Evolutionary conservation across 2,329 filamentous ascomycete species (phyloP).

Genomic region (Calonectria hongkongensis): DNA sequence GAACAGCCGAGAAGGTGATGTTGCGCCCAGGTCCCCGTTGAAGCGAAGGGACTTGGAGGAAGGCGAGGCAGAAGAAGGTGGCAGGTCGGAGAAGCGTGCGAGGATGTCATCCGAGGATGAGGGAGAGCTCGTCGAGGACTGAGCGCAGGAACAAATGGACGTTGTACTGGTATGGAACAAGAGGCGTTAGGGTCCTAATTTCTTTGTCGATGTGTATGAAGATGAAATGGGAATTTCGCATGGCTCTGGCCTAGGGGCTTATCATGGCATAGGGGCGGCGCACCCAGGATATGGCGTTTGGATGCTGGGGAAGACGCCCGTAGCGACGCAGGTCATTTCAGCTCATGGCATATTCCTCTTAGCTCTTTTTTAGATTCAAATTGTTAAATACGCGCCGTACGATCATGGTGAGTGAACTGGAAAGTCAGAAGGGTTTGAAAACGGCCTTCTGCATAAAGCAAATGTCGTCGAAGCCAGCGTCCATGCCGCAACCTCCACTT

Average conservation of each 20-base stretch:
- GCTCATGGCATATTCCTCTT: slow-evolving; percentile 39
- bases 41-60: slow-evolving; percentile 67
- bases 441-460: background rate
- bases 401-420: background rate
- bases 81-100: slow-evolving; percentile 65
- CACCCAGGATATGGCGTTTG: slow-evolving; percentile 53
- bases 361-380: slow-evolving; percentile 36
- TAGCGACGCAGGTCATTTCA: slow-evolving; percentile 43
- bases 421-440: background rate
- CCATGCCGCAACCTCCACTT: background rate
- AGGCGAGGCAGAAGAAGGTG: slow-evolving; percentile 55
- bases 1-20: slow-evolving; percentile 55
- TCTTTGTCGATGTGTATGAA: slow-evolving; percentile 41
- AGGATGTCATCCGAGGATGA: slow-evolving; percentile 67
- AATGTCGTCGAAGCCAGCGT: too few relatives aligned
- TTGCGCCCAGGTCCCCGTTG: slow-evolving; percentile 59
- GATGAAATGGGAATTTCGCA: slow-evolving; percentile 44
- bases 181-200: slow-evolving; percentile 49
- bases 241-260: slow-evolving; percentile 44
- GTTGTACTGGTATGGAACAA: slow-evolving; percentile 47
- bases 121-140: slow-evolving; percentile 66
- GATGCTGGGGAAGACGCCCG: slow-evolving; percentile 49
- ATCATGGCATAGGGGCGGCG: slow-evolving; percentile 45
- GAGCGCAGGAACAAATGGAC: slow-evolving; percentile 31
- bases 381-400: slow-evolving; percentile 35